phyloP scores from a whole-genome alignment of 306 rosid genomes.

The Trifolium dubium region DNA sequence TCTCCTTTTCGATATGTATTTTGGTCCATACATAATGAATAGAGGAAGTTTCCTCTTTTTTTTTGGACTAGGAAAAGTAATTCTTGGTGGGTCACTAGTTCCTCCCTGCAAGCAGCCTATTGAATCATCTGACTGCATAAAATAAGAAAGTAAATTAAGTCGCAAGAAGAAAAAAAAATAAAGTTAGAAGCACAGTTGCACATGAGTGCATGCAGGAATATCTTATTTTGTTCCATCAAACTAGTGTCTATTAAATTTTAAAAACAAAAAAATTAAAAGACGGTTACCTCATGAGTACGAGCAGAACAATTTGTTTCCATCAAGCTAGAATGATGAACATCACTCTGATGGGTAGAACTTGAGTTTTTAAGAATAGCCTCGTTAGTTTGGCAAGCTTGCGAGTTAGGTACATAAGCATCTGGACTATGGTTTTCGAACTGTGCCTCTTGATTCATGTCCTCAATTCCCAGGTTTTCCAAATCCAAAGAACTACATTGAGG shows the following conservation, averaged over 20 bases:
- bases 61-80: constrained; percentile 56
- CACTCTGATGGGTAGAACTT: constrained; percentile 24
- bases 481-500: constrained; percentile 49
- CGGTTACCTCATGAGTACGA: constrained; percentile 56
- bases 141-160: neutral
- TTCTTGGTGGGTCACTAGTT: constrained; percentile 18
- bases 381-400: constrained; percentile 29
- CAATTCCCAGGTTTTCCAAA: constrained; percentile 8
- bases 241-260: neutral
- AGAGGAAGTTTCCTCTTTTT: constrained; percentile 52
- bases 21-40: constrained; percentile 44
- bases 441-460: constrained; percentile 27
- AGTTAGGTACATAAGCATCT: constrained; percentile 25
- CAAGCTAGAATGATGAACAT: constrained; percentile 45
- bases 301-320: constrained; percentile 63
- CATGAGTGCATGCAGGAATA: neutral
- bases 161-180: neutral
- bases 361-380: constrained; percentile 28
- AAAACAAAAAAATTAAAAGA: constrained; percentile 4
- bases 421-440: constrained; percentile 34
- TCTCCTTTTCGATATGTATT: constrained; percentile 52
- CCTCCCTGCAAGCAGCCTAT: constrained; percentile 44
- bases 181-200: neutral
- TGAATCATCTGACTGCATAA: constrained; percentile 62
- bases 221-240: neutral